Evolutionary conservation across 768 basidiomycete genomes (phyloP).

Genomic region (Leccinum uliginosum): DNA sequence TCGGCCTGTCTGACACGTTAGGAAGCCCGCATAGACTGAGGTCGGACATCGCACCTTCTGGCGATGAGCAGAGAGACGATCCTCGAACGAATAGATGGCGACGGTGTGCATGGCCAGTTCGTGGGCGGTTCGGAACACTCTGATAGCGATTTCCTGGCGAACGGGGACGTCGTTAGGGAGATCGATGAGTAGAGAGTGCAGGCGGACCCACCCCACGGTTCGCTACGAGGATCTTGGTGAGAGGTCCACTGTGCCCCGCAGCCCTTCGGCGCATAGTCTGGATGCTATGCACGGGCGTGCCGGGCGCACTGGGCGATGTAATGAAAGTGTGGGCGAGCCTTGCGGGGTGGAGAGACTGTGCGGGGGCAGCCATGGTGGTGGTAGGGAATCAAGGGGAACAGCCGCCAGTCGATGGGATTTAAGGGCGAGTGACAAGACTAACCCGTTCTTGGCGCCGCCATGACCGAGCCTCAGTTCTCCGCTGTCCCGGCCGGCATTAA

Average conservation of each 20-base stretch:
- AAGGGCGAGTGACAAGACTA: slow-evolving; percentile 2
- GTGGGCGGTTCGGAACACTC: slow-evolving; percentile 97
- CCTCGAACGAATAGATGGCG: slow-evolving; percentile 97
- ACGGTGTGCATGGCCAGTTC: slow-evolving; percentile 99
- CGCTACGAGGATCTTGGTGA: slow-evolving; percentile 90
- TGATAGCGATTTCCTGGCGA: slow-evolving; percentile 92
- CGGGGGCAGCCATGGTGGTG: slow-evolving; percentile 25
- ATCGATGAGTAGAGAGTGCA: slow-evolving; percentile 6
- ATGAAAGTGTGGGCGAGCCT: slow-evolving; percentile 71
- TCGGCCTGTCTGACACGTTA: slow-evolving; percentile 61
- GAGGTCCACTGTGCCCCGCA: slow-evolving; percentile 83
- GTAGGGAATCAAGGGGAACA: slow-evolving; percentile 9
- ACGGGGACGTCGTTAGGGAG: slow-evolving; percentile 3
- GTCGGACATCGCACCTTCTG: slow-evolving; percentile 72
- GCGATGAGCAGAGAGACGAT: slow-evolving; percentile 93
- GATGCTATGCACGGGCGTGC: slow-evolving; percentile 86
- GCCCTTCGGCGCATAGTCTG: slow-evolving; percentile 88
- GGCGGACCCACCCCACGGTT: slow-evolving; percentile 73
- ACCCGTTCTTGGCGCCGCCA: slow-evolving; percentile 2
- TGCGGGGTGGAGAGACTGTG: slow-evolving; percentile 59
- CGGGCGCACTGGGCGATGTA: slow-evolving; percentile 68
- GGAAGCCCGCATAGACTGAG: slow-evolving; percentile 27
- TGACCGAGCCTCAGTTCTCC: background rate
- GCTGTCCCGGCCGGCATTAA: slow-evolving; percentile 31
- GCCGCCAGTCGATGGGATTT: slow-evolving; percentile 1